Evolutionary conservation across 371 early-diverging fungal species (phyloP).

Genomic region (Lichtheimia ramosa): DNA sequence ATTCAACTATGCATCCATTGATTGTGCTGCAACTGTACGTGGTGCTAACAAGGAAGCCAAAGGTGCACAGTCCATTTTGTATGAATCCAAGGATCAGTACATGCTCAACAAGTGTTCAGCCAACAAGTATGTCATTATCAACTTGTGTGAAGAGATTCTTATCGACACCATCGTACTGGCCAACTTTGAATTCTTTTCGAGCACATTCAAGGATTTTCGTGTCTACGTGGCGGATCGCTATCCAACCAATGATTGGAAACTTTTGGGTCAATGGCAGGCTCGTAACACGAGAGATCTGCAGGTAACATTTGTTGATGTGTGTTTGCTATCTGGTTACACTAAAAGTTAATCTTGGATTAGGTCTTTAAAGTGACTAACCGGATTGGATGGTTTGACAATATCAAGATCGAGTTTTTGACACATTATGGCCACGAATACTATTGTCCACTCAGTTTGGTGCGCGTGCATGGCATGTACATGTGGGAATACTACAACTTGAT

Average conservation of each 20-base stretch:
- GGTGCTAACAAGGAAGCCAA: constrained; percentile 84
- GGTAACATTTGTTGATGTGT: constrained; percentile 31
- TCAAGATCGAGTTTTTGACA: constrained; percentile 84
- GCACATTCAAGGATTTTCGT: constrained; percentile 86
- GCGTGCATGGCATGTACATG: constrained; percentile 91
- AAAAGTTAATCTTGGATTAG: constrained; percentile 20
- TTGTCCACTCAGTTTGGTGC: constrained; percentile 88
- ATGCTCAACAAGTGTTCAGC: constrained; percentile 89
- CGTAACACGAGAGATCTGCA: constrained; percentile 85
- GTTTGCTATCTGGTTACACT: not conserved
- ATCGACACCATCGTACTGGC: constrained; percentile 89
- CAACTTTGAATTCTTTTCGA: constrained; percentile 96
- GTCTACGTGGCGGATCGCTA: constrained; percentile 81
- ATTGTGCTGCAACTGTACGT: constrained; percentile 92
- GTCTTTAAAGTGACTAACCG: constrained; percentile 78
- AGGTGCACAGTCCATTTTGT: constrained; percentile 79
- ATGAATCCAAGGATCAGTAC: constrained; percentile 90
- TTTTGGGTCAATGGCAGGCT: constrained; percentile 82
- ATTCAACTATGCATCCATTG: constrained; percentile 91
- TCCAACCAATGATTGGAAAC: constrained; percentile 83
- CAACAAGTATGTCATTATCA: constrained; percentile 83
- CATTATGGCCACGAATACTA: constrained; percentile 93
- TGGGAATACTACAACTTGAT: constrained; percentile 83
- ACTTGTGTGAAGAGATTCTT: constrained; percentile 92
- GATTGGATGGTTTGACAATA: constrained; percentile 79